These are phyloP conservation scores for Vanrija sp. DNA, from an alignment of 1,284 basidiomycete species.

Conservation along the genomic window DNA sequence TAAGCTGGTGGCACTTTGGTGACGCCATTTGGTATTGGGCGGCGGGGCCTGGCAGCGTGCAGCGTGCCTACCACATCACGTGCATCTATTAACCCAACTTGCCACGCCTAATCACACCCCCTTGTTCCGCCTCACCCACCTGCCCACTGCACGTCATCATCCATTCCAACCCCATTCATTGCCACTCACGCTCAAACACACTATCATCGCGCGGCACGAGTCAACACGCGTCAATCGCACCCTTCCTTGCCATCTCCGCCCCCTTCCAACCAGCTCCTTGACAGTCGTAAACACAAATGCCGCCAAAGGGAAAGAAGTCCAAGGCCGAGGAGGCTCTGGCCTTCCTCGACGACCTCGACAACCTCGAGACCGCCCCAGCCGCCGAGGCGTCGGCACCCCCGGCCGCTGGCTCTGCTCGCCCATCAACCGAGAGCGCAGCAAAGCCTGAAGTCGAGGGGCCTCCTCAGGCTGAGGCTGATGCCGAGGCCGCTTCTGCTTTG, in stretches of 20 bases:
- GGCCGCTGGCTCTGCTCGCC: conserved; percentile 7
- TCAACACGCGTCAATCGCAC: background rate
- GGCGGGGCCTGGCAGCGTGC: too few species aligned
- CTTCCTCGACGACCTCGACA: conserved; percentile 85
- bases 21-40: too few species aligned
- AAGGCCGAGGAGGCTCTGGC: conserved; percentile 84
- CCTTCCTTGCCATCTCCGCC: background rate
- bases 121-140: too few species aligned
- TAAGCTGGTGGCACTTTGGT: too few species aligned
- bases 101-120: too few species aligned
- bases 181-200: too few species aligned
- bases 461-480: conserved; percentile 49
- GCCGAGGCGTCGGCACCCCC: background rate
- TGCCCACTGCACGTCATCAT: too few species aligned
- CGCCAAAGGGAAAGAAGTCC: conserved; percentile 52
- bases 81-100: too few species aligned
- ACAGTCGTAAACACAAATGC: conserved; percentile 21
- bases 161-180: too few species aligned
- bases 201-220: too few species aligned
- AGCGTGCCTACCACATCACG: too few species aligned
- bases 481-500: conserved; percentile 56
- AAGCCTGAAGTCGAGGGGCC: conserved; percentile 54
- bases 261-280: background rate
- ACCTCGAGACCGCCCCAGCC: conserved; percentile 48
- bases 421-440: conserved; percentile 18